Percentiles rank a stretch among this genome's conserved stretches.
These are phyloP conservation scores for Xylaria sp. DNA, from an alignment of 2,329 filamentous ascomycete species.

Conservation along the genomic window DNA sequence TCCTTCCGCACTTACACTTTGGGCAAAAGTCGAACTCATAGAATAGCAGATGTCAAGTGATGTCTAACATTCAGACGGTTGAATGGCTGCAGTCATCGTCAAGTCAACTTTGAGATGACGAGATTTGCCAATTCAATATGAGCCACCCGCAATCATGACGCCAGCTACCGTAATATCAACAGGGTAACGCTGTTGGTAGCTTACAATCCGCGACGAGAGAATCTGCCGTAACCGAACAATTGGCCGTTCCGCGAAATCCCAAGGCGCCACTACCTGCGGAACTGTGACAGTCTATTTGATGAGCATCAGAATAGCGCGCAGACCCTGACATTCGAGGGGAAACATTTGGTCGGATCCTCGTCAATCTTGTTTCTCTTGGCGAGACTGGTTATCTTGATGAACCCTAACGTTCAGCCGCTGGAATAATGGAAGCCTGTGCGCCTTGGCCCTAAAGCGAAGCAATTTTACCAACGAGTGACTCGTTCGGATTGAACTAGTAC, in stretches of 20 bases:
- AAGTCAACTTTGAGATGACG: neutral
- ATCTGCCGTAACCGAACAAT: neutral
- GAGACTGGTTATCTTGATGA: neutral
- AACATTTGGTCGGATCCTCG: neutral
- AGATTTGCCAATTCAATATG: neutral
- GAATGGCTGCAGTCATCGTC: slow-evolving; percentile 12
- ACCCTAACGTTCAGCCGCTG: neutral
- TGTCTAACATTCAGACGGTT: neutral
- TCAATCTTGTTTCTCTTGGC: neutral
- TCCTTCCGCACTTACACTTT: neutral
- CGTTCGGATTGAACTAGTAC: neutral
- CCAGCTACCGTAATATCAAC: neutral
- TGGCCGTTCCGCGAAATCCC: neutral
- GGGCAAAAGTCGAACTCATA: slow-evolving; percentile 2
- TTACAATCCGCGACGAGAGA: neutral
- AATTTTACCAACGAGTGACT: neutral
- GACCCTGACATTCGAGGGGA: neutral
- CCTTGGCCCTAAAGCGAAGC: neutral
- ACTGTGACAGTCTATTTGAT: neutral
- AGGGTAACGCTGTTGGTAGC: neutral
- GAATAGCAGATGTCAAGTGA: slow-evolving; percentile 12
- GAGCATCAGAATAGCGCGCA: neutral
- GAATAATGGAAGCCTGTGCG: neutral
- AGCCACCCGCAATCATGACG: neutral
- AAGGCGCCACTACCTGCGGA: neutral